A percentile compares a stretch with the other conserved stretches of the same genome.
Conservation (phyloP, 2,329 filamentous ascomycete genomes). For the Paecilomyces dactylethromorphus region DNA sequence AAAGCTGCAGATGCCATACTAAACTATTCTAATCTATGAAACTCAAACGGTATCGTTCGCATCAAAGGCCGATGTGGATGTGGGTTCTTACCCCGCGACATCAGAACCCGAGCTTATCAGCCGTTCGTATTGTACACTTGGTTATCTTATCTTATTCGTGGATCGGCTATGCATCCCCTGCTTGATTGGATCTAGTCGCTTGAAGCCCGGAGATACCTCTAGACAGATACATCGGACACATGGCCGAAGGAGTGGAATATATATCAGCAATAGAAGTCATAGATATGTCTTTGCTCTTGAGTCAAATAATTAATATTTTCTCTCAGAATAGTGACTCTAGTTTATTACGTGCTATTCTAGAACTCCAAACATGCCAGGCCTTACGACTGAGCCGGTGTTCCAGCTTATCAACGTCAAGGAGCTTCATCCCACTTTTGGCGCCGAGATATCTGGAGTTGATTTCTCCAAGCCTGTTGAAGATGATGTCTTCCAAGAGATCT, state of each 20-base stretch:
- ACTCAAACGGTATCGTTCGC: not conserved
- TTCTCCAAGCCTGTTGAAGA: constrained; percentile 26
- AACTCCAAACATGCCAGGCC: constrained; percentile 34
- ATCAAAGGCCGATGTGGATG: not conserved
- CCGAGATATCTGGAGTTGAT: constrained; percentile 31
- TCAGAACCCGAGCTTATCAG: not conserved
- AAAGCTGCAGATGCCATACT: not conserved
- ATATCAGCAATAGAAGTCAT: too few relatives aligned
- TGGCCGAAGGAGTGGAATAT: not conserved
- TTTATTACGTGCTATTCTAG: too few relatives aligned
- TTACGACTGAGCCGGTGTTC: constrained; percentile 18
- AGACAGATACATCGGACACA: not conserved
- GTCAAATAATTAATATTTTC: too few relatives aligned
- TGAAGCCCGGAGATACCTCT: not conserved
- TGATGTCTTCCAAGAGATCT: constrained; percentile 29
- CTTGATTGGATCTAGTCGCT: not conserved
- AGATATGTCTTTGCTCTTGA: too few relatives aligned
- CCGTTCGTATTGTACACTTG: not conserved
- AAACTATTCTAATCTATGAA: not conserved
- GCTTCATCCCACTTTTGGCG: constrained; percentile 32
- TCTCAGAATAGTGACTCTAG: too few relatives aligned
- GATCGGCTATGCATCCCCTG: not conserved
- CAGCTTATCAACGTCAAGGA: constrained; percentile 23
- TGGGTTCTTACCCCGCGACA: not conserved
- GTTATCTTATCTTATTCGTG: not conserved